These are phyloP conservation scores for Skeletonema costatum DNA, from an alignment of 108 stramenopile genomes.

Conservation along the genomic window DNA sequence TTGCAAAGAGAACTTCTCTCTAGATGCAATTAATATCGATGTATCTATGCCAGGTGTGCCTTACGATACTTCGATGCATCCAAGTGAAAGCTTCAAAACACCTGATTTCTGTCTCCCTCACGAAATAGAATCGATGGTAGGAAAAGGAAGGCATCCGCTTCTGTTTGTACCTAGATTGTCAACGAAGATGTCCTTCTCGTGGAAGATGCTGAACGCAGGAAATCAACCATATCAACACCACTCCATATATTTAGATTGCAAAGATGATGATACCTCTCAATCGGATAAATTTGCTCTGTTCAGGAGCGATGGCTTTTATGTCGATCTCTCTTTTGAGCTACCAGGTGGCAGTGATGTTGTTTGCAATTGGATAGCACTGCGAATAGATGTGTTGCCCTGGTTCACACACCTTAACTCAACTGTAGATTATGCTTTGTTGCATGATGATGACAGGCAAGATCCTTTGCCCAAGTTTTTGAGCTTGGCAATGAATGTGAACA, in stretches of 20 bases:
- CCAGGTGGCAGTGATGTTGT: slow-evolving; percentile 17
- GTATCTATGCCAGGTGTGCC: slow-evolving; percentile 48
- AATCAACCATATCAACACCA: slow-evolving; percentile 22
- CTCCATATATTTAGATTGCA: slow-evolving; percentile 24
- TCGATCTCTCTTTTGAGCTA: slow-evolving; percentile 35
- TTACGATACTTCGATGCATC: slow-evolving; percentile 53
- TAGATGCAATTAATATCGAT: slow-evolving; percentile 31
- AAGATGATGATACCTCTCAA: background rate
- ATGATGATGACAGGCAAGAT: slow-evolving; percentile 11
- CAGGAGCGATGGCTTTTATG: slow-evolving; percentile 44
- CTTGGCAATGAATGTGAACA: slow-evolving; percentile 29
- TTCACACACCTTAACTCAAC: slow-evolving; percentile 50
- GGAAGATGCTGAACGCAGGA: slow-evolving; percentile 30
- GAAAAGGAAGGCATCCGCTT: slow-evolving; percentile 34
- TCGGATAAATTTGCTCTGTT: slow-evolving; percentile 46
- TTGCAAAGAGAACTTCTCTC: slow-evolving; percentile 21
- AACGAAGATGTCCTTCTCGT: slow-evolving; percentile 23
- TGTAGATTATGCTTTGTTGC: slow-evolving; percentile 7
- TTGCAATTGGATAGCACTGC: slow-evolving; percentile 46
- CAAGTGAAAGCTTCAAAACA: slow-evolving; percentile 12
- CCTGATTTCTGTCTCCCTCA: slow-evolving; percentile 17
- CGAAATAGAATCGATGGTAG: slow-evolving; percentile 23
- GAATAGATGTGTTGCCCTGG: slow-evolving; percentile 61
- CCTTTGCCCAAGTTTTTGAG: slow-evolving; percentile 29
- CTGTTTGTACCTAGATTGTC: slow-evolving; percentile 39